Evolutionary conservation across 768 basidiomycete genomes (phyloP).

Genomic region (Pleurotus sapidus): DNA sequence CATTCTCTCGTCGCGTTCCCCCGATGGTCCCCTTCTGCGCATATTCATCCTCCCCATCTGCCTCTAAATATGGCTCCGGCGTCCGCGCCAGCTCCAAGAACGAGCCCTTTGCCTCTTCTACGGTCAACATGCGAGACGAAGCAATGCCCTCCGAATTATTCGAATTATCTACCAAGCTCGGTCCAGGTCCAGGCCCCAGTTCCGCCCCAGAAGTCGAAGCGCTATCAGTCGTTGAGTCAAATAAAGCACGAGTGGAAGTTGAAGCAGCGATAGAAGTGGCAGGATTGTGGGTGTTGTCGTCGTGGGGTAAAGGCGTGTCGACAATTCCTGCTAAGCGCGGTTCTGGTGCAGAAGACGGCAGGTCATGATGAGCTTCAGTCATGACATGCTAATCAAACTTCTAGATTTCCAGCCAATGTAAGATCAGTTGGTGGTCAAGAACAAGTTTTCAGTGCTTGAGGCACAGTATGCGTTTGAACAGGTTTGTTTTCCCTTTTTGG

Average conservation of each 20-base stretch:
- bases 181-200: not conserved
- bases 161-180: not conserved
- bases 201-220: not conserved
- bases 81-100: conserved; percentile 2
- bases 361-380: conserved; percentile 8
- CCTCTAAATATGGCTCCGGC: not conserved
- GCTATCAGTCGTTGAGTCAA: not conserved
- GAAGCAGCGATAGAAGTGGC: not conserved
- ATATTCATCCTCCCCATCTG: not conserved
- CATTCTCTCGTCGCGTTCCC: not conserved
- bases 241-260: not conserved
- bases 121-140: not conserved
- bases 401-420: too few species aligned
- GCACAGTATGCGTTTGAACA: too few species aligned
- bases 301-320: not conserved
- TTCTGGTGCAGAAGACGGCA: not conserved
- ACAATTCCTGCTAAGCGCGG: not conserved
- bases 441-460: too few species aligned
- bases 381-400: conserved; percentile 6
- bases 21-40: not conserved
- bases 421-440: too few species aligned
- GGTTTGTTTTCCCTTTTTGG: too few species aligned
- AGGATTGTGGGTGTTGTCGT: not conserved
- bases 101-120: not conserved
- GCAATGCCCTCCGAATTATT: not conserved